Base-by-base conservation (phyloP, 495 filamentous ascomycete species). In the Penicillium samsonianum region DNA sequence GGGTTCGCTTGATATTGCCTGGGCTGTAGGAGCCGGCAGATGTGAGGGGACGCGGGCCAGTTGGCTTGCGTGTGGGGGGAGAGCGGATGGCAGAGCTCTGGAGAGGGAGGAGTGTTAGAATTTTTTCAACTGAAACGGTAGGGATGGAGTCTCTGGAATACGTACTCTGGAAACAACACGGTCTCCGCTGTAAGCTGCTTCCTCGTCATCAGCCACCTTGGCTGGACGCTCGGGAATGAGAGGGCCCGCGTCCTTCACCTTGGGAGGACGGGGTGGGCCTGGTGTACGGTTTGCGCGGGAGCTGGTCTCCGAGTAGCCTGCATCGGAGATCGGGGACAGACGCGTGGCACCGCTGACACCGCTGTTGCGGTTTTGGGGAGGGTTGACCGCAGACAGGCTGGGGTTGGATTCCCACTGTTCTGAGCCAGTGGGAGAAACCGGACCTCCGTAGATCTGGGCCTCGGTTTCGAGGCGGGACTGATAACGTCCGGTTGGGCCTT, bases 401-500 rank as follows among this genome's bases (percentile, higher is more conserved):
- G 80, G 73, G 52, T 84, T 86, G 38, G 80, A 84, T 6, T 85
- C 84, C 87, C 89, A 96, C 58, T 88, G 85, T 14, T 90, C 84
- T 1, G 88, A 89, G 53, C 42, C 53, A 12, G 78, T 82, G 2
- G 88, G 90, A 25, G 87, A 87, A 63, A 81, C 79, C 9, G 89
- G 82, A 1, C 77, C 75, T 28, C 82, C 82, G 64, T 83, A 95
- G 17, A 85, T 80, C 49, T 88, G 82, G 10, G 91, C 92, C 65
- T 92, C 84, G 6, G 80, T 84, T 69, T 97, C 92, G 4, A 96
- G 80, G 5, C 87, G 84, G 9, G 82, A 85, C 67, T 92, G 89
- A 69, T 92, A 92, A 26, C 88, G 87, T 57, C 87, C 86, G 10
- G 90, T 91, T 26, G 90, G 87, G 0, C 91, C 91, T 53, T 84